These are phyloP conservation scores for Larix kaempferi DNA, from an alignment of 75 land plant genomes.

Conservation along the genomic window DNA sequence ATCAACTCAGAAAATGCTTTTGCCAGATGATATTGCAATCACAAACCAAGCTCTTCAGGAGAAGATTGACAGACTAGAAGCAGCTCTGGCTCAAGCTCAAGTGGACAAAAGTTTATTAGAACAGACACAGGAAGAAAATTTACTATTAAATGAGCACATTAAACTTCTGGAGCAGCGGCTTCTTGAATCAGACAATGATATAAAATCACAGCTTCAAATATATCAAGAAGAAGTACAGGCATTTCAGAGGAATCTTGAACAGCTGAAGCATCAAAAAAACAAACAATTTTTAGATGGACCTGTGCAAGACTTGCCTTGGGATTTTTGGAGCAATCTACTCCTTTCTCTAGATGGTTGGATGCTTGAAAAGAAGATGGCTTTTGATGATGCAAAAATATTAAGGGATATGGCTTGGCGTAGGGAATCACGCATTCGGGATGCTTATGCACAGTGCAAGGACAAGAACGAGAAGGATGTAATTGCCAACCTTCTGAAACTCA, in stretches of 20 bases:
- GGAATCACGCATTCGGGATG: conserved; percentile 61
- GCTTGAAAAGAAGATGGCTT: conserved; percentile 70
- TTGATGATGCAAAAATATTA: conserved; percentile 59
- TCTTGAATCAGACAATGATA: conserved; percentile 74
- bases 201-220: conserved; percentile 51
- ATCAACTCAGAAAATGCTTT: conserved; percentile 5
- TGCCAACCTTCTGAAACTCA: conserved; percentile 49
- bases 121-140: conserved; percentile 52
- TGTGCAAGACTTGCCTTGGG: conserved; percentile 80
- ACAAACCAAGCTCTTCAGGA: conserved; percentile 38
- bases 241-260: conserved; percentile 71
- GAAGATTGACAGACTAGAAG: conserved; percentile 62
- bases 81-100: conserved; percentile 56
- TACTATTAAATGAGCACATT: conserved; percentile 57
- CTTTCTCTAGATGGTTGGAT: conserved; percentile 77
- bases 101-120: conserved; percentile 40
- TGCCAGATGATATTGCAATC: background rate
- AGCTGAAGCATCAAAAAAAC: conserved; percentile 59
- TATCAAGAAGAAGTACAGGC: conserved; percentile 73
- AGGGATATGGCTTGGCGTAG: conserved; percentile 86
- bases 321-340: conserved; percentile 84
- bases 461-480: conserved; percentile 55
- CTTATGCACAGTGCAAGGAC: conserved; percentile 54
- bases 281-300: conserved; percentile 34
- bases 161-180: conserved; percentile 72